A percentile compares a stretch with the other conserved stretches of the same genome.
Evolutionary conservation across 2,329 filamentous ascomycete species (phyloP).

Genomic region (Orbilia brochopaga): DNA sequence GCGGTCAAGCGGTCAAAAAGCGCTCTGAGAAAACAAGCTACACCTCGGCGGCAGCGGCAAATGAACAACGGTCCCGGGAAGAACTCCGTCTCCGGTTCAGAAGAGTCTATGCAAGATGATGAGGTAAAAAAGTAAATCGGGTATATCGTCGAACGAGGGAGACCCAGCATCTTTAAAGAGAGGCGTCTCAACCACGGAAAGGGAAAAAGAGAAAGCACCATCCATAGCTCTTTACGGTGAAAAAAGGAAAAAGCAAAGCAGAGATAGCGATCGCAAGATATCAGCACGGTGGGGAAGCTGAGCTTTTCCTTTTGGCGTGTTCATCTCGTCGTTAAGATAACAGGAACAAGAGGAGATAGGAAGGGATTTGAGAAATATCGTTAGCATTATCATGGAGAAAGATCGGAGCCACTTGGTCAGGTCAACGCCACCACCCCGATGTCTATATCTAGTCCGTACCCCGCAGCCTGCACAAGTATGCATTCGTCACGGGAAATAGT

Average conservation of each 20-base stretch:
- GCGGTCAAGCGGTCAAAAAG: too few species aligned
- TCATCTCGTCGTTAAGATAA: constrained; percentile 43
- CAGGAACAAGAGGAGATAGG: constrained; percentile 17
- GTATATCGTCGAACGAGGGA: constrained; percentile 38
- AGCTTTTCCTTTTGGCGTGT: constrained; percentile 24
- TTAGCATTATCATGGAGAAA: constrained; percentile 30
- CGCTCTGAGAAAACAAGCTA: too few species aligned
- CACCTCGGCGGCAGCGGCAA: constrained; percentile 5
- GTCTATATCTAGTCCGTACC: constrained; percentile 37
- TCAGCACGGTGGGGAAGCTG: constrained; percentile 11
- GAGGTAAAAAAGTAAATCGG: constrained; percentile 14
- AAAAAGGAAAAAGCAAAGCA: constrained; percentile 9
- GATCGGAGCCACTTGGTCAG: constrained; percentile 19
- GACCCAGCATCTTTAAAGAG: constrained; percentile 26
- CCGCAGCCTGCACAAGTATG: constrained; percentile 26
- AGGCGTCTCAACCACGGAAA: constrained; percentile 6
- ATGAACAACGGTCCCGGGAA: constrained; percentile 27
- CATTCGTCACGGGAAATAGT: constrained; percentile 16
- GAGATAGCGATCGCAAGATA: not conserved
- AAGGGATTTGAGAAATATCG: constrained; percentile 25
- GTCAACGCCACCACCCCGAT: constrained; percentile 12
- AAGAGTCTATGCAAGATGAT: constrained; percentile 49
- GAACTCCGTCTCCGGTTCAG: constrained; percentile 45
- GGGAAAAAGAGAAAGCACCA: constrained; percentile 18
- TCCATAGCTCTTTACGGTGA: not conserved